phyloP scores from a whole-genome alignment of 108 stramenopile genomes.

The Heterococcus sp. region DNA sequence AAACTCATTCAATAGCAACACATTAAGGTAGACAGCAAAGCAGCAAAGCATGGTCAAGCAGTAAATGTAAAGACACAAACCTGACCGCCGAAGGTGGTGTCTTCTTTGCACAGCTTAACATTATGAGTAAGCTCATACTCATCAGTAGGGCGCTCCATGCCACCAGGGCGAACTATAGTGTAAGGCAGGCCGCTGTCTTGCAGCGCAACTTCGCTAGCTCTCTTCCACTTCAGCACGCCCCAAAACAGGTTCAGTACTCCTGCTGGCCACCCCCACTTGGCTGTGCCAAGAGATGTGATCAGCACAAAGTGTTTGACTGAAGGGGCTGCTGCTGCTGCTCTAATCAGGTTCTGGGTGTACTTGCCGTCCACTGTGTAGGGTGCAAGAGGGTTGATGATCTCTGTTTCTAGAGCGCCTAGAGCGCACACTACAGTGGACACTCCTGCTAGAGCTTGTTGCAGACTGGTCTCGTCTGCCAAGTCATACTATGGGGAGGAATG shows the following conservation, averaged over 20 bases:
- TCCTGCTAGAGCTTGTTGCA: constrained; percentile 9
- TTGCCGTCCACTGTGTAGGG: constrained; percentile 11
- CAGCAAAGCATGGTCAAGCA: neutral
- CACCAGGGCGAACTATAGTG: constrained; percentile 42
- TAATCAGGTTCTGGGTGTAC: constrained; percentile 20
- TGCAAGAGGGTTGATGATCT: constrained; percentile 21
- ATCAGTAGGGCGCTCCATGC: constrained; percentile 40
- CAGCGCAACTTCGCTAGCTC: constrained; percentile 12
- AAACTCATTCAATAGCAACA: no score
- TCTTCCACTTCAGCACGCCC: constrained; percentile 35
- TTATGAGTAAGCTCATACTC: constrained; percentile 42
- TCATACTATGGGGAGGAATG: constrained; percentile 2
- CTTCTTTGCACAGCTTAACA: neutral
- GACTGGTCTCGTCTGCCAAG: neutral
- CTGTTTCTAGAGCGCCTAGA: constrained; percentile 27
- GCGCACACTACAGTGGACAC: constrained; percentile 32
- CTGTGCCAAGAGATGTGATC: constrained; percentile 34
- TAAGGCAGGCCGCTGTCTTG: constrained; percentile 28
- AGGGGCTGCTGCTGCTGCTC: constrained; percentile 25
- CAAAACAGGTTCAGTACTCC: constrained; percentile 35
- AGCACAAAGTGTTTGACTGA: constrained; percentile 36
- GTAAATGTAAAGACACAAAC: neutral
- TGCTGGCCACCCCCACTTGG: constrained; percentile 39
- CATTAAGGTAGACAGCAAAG: no score
- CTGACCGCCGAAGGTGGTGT: constrained; percentile 35